Conservation (phyloP, 148 eudicot genomes). For the Suaeda aralocaspica region DNA sequence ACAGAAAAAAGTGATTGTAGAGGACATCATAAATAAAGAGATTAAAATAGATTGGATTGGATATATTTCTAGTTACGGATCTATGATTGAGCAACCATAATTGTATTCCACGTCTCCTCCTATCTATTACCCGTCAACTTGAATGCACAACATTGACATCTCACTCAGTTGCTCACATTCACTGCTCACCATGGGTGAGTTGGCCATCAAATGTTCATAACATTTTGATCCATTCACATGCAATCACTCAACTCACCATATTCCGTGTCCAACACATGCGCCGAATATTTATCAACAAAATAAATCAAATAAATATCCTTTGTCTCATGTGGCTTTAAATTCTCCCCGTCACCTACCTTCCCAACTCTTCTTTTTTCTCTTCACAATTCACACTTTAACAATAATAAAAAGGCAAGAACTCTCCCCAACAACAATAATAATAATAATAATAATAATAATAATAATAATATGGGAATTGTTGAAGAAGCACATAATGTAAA, state of each 20-base stretch:
- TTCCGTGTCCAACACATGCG: not conserved
- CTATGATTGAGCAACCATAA: too few relatives aligned
- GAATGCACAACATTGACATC: too few relatives aligned
- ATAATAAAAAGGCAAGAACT: not conserved
- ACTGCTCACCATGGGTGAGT: too few relatives aligned
- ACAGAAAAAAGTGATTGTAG: too few relatives aligned
- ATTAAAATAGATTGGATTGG: too few relatives aligned
- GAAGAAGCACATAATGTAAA: constrained; percentile 86
- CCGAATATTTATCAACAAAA: constrained; percentile 1
- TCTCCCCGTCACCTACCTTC: constrained; percentile 16
- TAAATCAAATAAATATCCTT: too few relatives aligned
- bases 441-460: too few relatives aligned
- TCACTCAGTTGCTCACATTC: too few relatives aligned
- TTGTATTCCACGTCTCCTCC: too few relatives aligned
- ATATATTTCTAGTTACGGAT: too few relatives aligned
- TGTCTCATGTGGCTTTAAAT: constrained; percentile 27
- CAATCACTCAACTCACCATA: not conserved
- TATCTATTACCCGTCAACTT: too few relatives aligned
- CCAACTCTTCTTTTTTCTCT: not conserved
- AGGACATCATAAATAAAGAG: too few relatives aligned
- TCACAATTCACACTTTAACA: not conserved
- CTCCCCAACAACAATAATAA: not conserved
- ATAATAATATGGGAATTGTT: constrained; percentile 67
- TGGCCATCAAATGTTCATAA: not conserved
- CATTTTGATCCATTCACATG: not conserved